Evolutionary conservation across 176 grass and related monocot genomes (phyloP).

Genomic region (Aegilops tauschii): DNA sequence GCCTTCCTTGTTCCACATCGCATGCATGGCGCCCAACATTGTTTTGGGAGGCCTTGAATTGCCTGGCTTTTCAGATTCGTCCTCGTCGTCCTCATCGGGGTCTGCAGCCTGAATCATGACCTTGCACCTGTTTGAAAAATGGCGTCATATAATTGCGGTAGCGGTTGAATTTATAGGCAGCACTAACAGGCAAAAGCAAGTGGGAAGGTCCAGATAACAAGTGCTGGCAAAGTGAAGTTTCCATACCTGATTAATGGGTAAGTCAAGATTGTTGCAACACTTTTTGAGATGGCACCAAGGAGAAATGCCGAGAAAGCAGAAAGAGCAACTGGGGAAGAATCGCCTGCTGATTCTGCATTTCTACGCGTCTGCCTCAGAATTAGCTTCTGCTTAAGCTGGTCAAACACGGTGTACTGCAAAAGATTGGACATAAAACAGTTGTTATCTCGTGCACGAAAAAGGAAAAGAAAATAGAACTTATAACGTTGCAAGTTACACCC

Average conservation of each 20-base stretch:
- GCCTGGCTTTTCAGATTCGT: conserved; percentile 34
- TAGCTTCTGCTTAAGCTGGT: conserved; percentile 83
- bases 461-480: not conserved
- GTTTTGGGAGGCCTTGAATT: conserved; percentile 63
- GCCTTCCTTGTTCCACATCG: conserved; percentile 92
- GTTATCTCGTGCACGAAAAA: not conserved
- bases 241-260: conserved; percentile 91
- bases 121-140: conserved; percentile 67
- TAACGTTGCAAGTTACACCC: not conserved
- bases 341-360: conserved; percentile 22
- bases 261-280: conserved; percentile 76
- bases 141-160: not conserved
- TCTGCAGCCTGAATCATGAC: conserved; percentile 90
- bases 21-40: conserved; percentile 64
- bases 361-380: conserved; percentile 44
- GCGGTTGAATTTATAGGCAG: not conserved
- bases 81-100: conserved; percentile 42
- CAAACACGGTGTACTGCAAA: conserved; percentile 91
- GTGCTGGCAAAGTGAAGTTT: conserved; percentile 14
- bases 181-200: conserved; percentile 19
- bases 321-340: conserved; percentile 66
- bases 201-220: not conserved
- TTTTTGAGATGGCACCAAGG: conserved; percentile 87
- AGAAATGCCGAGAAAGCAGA: conserved; percentile 85
- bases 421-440: conserved; percentile 6